These are phyloP conservation scores for Pseudogymnoascus sp. DNA, from an alignment of 2,329 filamentous ascomycete genomes.

Conservation along the genomic window DNA sequence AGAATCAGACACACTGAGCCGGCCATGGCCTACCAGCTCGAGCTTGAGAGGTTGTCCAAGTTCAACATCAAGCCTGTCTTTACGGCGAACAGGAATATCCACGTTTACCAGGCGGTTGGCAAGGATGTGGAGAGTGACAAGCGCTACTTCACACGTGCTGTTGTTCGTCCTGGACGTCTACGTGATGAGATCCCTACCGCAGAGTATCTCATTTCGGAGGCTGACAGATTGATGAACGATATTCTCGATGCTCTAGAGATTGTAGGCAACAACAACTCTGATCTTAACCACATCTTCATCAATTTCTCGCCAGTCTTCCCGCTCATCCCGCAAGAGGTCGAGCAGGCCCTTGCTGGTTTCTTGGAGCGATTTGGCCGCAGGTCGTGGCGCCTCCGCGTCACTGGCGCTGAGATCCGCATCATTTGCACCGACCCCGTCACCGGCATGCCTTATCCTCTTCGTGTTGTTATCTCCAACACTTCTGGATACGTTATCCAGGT, in stretches of 20 bases:
- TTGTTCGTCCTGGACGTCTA: conserved; percentile 87
- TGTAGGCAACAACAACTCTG: conserved; percentile 97
- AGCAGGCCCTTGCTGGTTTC: conserved; percentile 89
- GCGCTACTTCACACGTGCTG: conserved; percentile 95
- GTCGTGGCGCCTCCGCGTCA: conserved; percentile 92
- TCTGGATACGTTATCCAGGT: conserved; percentile 97
- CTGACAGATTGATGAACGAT: conserved; percentile 92
- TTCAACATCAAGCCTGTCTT: conserved; percentile 98
- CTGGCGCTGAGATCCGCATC: conserved; percentile 95
- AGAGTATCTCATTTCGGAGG: conserved; percentile 96
- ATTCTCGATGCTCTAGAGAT: conserved; percentile 97
- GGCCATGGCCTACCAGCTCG: conserved; percentile 95
- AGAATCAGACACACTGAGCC: conserved; percentile 97
- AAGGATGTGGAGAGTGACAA: conserved; percentile 95
- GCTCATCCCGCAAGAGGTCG: conserved; percentile 78
- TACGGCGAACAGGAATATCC: conserved; percentile 97
- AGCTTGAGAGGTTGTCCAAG: conserved; percentile 86
- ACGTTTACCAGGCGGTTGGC: conserved; percentile 94
- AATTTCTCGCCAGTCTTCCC: conserved; percentile 98
- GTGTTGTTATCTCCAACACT: conserved; percentile 96
- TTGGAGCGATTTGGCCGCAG: conserved; percentile 91
- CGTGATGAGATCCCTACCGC: conserved; percentile 97
- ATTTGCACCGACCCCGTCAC: conserved; percentile 87
- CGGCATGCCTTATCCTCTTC: conserved; percentile 79
- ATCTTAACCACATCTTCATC: conserved; percentile 99